phyloP scores from a whole-genome alignment of 306 rosid genomes.

The Ochetophila trinervis region DNA sequence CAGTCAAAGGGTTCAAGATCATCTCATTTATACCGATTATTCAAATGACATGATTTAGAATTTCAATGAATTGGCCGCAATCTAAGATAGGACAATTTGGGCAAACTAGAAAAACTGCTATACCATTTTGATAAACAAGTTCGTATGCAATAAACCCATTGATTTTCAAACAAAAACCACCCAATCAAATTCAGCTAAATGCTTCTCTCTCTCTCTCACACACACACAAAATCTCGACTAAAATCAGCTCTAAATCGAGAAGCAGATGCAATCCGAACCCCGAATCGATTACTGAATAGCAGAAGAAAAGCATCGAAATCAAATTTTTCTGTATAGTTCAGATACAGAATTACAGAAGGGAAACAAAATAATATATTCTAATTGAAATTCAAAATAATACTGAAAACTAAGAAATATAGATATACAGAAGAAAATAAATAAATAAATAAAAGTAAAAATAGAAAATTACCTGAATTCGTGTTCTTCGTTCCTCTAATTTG shows the following conservation, averaged over 20 bases:
- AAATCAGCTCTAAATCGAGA: neutral
- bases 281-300: constrained; percentile 2
- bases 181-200: neutral
- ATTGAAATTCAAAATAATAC: neutral
- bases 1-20: neutral
- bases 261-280: neutral
- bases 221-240: neutral
- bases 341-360: neutral
- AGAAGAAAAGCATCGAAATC: neutral
- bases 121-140: neutral
- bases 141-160: neutral
- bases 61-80: neutral
- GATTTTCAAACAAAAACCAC: neutral
- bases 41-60: neutral
- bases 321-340: neutral
- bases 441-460: too few species aligned
- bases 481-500: neutral
- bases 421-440: too few species aligned
- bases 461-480: constrained; percentile 19
- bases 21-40: neutral
- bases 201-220: too few species aligned
- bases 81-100: too few species aligned
- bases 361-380: neutral
- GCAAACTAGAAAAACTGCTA: too few species aligned
- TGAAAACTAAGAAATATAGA: neutral